These are phyloP conservation scores for Rubroboletus satanas DNA, from an alignment of 768 basidiomycete genomes.

Conservation along the genomic window DNA sequence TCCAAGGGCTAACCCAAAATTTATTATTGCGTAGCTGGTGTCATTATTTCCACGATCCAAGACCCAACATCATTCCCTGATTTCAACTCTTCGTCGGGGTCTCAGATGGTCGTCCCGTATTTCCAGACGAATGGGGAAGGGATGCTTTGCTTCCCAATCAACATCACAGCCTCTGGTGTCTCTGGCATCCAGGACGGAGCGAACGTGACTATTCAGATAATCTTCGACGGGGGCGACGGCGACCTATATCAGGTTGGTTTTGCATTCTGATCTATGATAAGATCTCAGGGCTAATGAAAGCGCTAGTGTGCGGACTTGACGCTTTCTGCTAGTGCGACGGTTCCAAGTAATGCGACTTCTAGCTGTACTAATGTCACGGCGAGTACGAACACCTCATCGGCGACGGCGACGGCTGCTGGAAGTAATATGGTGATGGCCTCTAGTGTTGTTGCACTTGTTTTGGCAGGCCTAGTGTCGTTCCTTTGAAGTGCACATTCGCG, in stretches of 20 bases:
- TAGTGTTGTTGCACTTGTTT: constrained; percentile 5
- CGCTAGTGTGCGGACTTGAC: constrained; percentile 76
- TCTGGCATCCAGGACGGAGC: constrained; percentile 54
- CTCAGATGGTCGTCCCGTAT: constrained; percentile 42
- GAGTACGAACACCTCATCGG: constrained; percentile 5
- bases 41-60: constrained; percentile 50
- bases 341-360: constrained; percentile 40
- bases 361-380: constrained; percentile 35
- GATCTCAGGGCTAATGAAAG: background rate
- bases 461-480: constrained; percentile 9
- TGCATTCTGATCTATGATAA: background rate
- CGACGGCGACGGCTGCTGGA: constrained; percentile 18
- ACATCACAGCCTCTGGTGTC: constrained; percentile 50
- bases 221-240: constrained; percentile 70
- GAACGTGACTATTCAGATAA: constrained; percentile 70
- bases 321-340: constrained; percentile 49
- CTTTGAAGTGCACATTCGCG: constrained; percentile 8
- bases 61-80: constrained; percentile 61
- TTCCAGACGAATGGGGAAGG: constrained; percentile 56
- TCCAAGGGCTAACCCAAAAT: background rate
- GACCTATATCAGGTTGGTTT: constrained; percentile 58
- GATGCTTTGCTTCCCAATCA: constrained; percentile 60
- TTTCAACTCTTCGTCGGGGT: constrained; percentile 46
- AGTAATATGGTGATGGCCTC: constrained; percentile 11
- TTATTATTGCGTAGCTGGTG: constrained; percentile 39